Percentiles rank a stretch among this genome's conserved stretches.
Conservation (phyloP, 441 rosid genomes). For the Erysimum cheiri region DNA sequence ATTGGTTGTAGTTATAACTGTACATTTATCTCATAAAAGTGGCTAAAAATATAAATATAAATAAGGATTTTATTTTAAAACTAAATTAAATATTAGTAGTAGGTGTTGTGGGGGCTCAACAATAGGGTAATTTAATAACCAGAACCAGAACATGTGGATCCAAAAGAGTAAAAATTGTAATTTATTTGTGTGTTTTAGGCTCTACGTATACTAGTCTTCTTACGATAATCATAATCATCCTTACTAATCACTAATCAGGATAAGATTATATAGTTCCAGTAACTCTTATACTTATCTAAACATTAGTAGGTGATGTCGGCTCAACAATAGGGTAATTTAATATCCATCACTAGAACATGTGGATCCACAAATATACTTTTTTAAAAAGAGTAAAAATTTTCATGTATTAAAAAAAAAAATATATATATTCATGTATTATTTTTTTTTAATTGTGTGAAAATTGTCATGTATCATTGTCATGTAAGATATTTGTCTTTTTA, state of each 20-base stretch:
- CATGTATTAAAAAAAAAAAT: too few species aligned
- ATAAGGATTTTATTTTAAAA: neutral
- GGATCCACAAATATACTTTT: slow-evolving; percentile 19
- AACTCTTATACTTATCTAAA: neutral
- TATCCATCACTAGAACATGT: slow-evolving; percentile 24
- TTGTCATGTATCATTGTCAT: neutral
- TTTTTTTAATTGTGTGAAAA: too few species aligned
- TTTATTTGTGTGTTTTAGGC: neutral
- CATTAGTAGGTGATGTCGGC: slow-evolving; percentile 43
- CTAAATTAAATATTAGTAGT: slow-evolving; percentile 36
- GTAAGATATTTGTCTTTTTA: neutral
- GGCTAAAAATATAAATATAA: slow-evolving; percentile 10
- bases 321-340: slow-evolving; percentile 32
- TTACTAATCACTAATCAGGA: too few species aligned
- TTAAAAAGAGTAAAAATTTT: too few species aligned
- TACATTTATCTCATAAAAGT: slow-evolving; percentile 32
- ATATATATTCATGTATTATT: too few species aligned
- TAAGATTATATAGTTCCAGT: too few species aligned
- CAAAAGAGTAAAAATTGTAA: neutral
- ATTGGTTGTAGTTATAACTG: slow-evolving; percentile 35
- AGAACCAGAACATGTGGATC: slow-evolving; percentile 33
- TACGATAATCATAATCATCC: neutral
- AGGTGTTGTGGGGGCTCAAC: slow-evolving; percentile 43
- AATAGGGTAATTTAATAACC: too few species aligned
- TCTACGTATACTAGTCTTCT: neutral